Conservation (phyloP, 1,284 basidiomycete genomes). For the Somion occarium region DNA sequence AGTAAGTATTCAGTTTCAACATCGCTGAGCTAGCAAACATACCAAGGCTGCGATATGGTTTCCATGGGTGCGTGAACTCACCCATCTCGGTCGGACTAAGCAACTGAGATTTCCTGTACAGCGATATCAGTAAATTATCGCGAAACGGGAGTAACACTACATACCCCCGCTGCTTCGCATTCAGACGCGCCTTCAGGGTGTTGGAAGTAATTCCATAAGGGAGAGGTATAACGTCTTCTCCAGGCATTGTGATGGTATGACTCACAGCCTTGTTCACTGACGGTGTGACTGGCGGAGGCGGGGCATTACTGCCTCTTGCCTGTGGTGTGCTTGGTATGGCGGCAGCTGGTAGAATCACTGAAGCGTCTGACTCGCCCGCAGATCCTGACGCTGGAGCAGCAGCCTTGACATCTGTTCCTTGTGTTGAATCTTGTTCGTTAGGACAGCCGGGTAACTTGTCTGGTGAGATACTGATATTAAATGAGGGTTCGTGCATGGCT, state of each 20-base stretch:
- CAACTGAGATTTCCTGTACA: slow-evolving; percentile 46
- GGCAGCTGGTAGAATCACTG: slow-evolving; percentile 21
- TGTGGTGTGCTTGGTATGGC: slow-evolving; percentile 12
- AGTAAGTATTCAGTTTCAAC: slow-evolving; percentile 1
- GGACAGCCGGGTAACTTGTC: slow-evolving; percentile 42
- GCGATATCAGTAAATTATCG: slow-evolving; percentile 3
- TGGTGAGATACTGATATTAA: slow-evolving; percentile 48
- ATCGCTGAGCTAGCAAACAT: slow-evolving; percentile 19
- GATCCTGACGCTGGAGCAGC: not conserved
- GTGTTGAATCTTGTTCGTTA: slow-evolving; percentile 21
- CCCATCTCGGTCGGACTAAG: slow-evolving; percentile 85
- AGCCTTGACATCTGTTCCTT: no score
- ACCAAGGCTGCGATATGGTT: slow-evolving; percentile 79
- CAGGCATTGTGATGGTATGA: slow-evolving; percentile 15
- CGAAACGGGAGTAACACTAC: slow-evolving; percentile 17
- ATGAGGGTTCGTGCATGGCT: slow-evolving; percentile 51
- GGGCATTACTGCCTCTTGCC: slow-evolving; percentile 9
- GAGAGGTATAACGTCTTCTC: slow-evolving; percentile 34
- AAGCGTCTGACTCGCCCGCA: slow-evolving; percentile 9
- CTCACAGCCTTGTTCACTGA: slow-evolving; percentile 54
- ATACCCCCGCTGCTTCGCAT: slow-evolving; percentile 79
- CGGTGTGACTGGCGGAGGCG: slow-evolving; percentile 64
- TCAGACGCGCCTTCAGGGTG: slow-evolving; percentile 59
- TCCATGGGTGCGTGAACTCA: slow-evolving; percentile 70
- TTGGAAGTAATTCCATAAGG: slow-evolving; percentile 60